Base-by-base conservation (phyloP, 176 grass and related monocot species). In the Ensete ventricosum region DNA sequence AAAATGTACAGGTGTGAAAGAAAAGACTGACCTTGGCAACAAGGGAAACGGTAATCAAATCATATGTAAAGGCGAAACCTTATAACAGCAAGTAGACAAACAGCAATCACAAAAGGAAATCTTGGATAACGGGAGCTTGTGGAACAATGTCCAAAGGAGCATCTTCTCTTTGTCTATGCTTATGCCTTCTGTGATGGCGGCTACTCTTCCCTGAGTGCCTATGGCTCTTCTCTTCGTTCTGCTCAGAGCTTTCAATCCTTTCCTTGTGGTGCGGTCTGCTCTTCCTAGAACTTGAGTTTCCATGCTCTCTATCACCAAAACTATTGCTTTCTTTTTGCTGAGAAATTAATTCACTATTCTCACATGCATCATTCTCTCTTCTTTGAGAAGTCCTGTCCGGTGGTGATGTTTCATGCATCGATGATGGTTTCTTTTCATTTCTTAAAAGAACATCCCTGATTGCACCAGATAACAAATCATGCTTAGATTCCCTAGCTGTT, bases 81-180 rank as follows among this genome's bases (percentile, higher is more conserved):
- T 73, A 54, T 17, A 57, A 29, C 53, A 58, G 51, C 21, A 57
- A 34, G 21, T 34, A 25, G 22, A 19, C 22, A 55, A 25, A 76
- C 7, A 16, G 16, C 4, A 53, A 64, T 82, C 88, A 98, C 62
- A 98, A 87, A 84, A 98, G 90, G 66, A 98, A 93, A 93, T 98
- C 90, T 81, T 91, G 87, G 73, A 96, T 87, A 55, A 84, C 85
- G 50, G 87, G 81, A 82, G 83, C 69, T 76, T 88, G 84, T 78
- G 77, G 80, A 82, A 78, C 34, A 50, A 69, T 76, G 54, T 81
- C 80, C 73, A 53, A 67, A 65, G 72, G n/a, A 74, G 57, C 73
- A 27, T 67, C 74, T 60, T 82, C 72, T 62, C 78, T 87, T 82
- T 88, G 73, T 89, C 80, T 83, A 52, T 89, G 83, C 76, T 83